Base-by-base conservation (phyloP, 495 filamentous ascomycete species). In the Pyronema omphalodes region DNA sequence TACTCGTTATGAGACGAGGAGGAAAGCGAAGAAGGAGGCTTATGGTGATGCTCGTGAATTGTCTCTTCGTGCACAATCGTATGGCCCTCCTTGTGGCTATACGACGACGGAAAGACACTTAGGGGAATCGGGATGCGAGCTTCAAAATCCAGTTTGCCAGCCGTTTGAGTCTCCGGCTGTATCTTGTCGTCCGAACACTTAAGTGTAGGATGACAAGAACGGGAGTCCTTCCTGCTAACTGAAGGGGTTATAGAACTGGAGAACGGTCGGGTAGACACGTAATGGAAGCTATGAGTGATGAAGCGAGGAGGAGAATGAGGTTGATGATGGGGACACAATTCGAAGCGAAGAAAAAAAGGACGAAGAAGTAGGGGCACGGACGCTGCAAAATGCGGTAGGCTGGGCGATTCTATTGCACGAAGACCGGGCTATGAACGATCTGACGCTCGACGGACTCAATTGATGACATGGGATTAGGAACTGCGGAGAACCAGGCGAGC, bases 141-240 rank as follows among this genome's bases (percentile, higher is more conserved):
- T 84, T 95, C 88, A 87, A 93, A 95, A 83, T 94, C 89, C 88
- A 96, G 89, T 74, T 89, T 96, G 86, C 74, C 89, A 79, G 81
- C 78, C 76, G 62, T 63, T 56, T 59, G 60, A 63, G 54, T 63
- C 55, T 57, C 49, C 60, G 34, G 51, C 53, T 51, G 37, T 56
- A 62, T 63, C 61, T 58, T 62, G 61, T 59, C 61, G 60, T 60
- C 54, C 60, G 58, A 56, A 55, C 53, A 55, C 53, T 52, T 7
- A 18, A 23, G 35, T 51, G 60, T 60, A 64, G 55, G 58, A 58
- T 55, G 61, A 63, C 56, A 63, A 63, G 60, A 63, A 63, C 48
- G 58, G 61, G 61, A 56, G 57, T 63, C 46, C 55, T 62, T 56
- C 54, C 53, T 56, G 48, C 61, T 63, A 41, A 53, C 51, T 40